These are phyloP conservation scores for Peltaster fructicola DNA, from an alignment of 2,329 filamentous ascomycete species.

Conservation along the genomic window DNA sequence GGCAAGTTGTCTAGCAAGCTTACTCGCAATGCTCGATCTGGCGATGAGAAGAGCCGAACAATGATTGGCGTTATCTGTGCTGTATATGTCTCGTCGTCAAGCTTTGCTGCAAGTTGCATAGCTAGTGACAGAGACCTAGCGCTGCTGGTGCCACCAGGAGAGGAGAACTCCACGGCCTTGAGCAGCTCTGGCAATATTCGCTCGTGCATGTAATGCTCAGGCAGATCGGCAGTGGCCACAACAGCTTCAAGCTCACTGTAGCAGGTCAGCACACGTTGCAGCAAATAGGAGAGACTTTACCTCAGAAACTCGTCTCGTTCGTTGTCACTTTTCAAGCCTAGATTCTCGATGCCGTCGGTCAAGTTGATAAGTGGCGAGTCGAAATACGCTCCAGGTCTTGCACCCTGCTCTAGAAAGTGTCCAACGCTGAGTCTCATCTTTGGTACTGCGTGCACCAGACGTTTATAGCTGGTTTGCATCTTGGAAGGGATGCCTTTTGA, in stretches of 20 bases:
- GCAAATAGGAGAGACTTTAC: slow-evolving; percentile 23
- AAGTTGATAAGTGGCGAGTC: slow-evolving; percentile 83
- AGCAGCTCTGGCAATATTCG: slow-evolving; percentile 87
- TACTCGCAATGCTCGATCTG: slow-evolving; percentile 80
- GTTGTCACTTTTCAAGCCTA: slow-evolving; percentile 69
- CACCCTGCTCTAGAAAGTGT: slow-evolving; percentile 80
- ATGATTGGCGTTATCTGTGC: slow-evolving; percentile 68
- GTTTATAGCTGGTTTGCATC: slow-evolving; percentile 85
- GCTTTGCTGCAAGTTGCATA: slow-evolving; percentile 76
- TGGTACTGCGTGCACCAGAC: slow-evolving; percentile 72
- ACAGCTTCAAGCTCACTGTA: slow-evolving; percentile 59
- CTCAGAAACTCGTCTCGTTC: slow-evolving; percentile 75
- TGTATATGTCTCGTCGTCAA: slow-evolving; percentile 82
- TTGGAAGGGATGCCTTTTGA: slow-evolving; percentile 69
- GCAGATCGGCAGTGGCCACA: slow-evolving; percentile 63
- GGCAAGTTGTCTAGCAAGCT: slow-evolving; percentile 79
- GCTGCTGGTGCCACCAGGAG: slow-evolving; percentile 85
- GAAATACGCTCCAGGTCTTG: slow-evolving; percentile 69
- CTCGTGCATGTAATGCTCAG: slow-evolving; percentile 95
- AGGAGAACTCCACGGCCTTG: slow-evolving; percentile 99
- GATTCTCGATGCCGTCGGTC: slow-evolving; percentile 79
- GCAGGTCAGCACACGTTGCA: slow-evolving; percentile 1
- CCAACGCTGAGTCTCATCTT: slow-evolving; percentile 71
- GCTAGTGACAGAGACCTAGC: slow-evolving; percentile 78
- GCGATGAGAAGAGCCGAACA: slow-evolving; percentile 72